Evolutionary conservation across 1,284 basidiomycete genomes (phyloP), one percentile per base, ranked within the genome.

Genomic region (Testicularia cyperi): DNA sequence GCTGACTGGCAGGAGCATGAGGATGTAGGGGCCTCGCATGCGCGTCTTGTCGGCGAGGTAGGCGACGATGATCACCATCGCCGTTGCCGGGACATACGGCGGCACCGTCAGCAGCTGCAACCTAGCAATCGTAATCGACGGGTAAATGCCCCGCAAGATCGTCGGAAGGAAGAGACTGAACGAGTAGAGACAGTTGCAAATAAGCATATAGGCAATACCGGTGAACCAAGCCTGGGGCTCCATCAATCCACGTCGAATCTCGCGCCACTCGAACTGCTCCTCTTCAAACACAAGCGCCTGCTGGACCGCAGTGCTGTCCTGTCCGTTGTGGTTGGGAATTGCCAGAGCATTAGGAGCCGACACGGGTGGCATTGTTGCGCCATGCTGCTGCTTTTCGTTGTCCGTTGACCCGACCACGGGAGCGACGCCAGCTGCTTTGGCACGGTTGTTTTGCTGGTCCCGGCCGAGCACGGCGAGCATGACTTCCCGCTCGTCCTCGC

Each of bases 361-460:
- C 27, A 52, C 33, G n/a, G 37, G 41, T 8, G 41, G 42, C n/a
- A 44, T 9, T n/a, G n/a, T n/a, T n/a, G n/a, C n/a, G n/a, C n/a
- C n/a, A 12, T 19, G 24, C 5, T 13, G 19, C 23, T 46, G 34
- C 23, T 40, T 41, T 16, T 55, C 56, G 19, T 44, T 55, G 14
- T 45, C 18, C 18, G 6, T 6, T 13, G 22, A n/a, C 6, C 14
- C 38, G 13, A 31, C 9, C n/a, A 42, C 15, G n/a, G 34, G 44
- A 6, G 41, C 41, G 18, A 45, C 32, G 65, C 85, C 83, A 1
- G 81, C 82, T 41, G 85, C 84, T 5, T 77, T 72, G 30, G 78
- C 76, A 12, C 42, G 46, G 26, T 51, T 57, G 26, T 42, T 51
- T 14, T 57, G 54, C 43, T 49, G 46, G 30, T 68, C 66, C 4